A percentile compares a stretch with the other conserved stretches of the same genome.
Evolutionary conservation across 1,139 yeast species (phyloP).

Genomic region (Pichia sp.): DNA sequence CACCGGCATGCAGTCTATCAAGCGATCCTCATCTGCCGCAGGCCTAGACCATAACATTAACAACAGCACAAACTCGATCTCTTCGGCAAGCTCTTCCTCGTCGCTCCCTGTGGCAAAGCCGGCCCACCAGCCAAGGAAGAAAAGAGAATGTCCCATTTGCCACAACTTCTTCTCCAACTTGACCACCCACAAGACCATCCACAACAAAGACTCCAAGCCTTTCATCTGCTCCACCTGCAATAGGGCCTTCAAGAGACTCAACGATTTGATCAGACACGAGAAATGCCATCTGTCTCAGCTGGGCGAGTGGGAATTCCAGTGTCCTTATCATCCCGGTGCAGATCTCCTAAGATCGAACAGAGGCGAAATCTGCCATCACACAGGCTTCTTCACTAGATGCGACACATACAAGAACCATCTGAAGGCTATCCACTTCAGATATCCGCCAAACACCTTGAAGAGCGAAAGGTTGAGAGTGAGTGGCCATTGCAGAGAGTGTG

Average conservation of each 20-base stretch:
- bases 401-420: slow-evolving; percentile 90
- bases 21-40: slow-evolving; percentile 1
- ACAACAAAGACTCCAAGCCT: slow-evolving; percentile 71
- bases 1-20: background rate
- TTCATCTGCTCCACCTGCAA: slow-evolving; percentile 72
- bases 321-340: slow-evolving; percentile 35
- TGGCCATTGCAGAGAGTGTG: slow-evolving; percentile 79
- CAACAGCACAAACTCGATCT: background rate
- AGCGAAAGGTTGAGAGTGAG: slow-evolving; percentile 61
- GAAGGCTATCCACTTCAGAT: slow-evolving; percentile 83
- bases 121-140: slow-evolving; percentile 41
- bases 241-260: slow-evolving; percentile 84
- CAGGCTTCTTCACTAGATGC: slow-evolving; percentile 82
- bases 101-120: background rate
- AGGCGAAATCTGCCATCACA: slow-evolving; percentile 54
- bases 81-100: background rate
- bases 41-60: background rate
- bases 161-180: slow-evolving; percentile 69
- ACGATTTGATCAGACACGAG: slow-evolving; percentile 78
- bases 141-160: slow-evolving; percentile 83
- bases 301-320: slow-evolving; percentile 48
- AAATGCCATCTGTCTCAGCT: slow-evolving; percentile 77
- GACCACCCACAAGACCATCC: slow-evolving; percentile 83
- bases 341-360: slow-evolving; percentile 3
- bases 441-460: slow-evolving; percentile 83